Conservation (phyloP, 129 eudicot species). For the Dittrichia graveolens region DNA sequence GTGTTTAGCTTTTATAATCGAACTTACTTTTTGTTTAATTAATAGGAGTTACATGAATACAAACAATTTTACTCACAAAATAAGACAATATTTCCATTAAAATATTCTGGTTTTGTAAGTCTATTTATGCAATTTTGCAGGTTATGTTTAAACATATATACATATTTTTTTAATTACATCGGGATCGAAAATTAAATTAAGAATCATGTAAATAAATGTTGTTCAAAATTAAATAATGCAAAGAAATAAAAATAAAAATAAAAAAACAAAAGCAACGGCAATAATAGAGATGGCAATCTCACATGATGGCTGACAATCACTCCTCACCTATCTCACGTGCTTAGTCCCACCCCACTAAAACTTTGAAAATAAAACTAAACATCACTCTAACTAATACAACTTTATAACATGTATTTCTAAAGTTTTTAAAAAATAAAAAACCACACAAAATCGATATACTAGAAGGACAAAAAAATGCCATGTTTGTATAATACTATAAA, state of each 20-base stretch:
- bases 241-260: background rate
- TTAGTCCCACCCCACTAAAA: conserved; percentile 56
- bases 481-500: too few relatives aligned
- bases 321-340: conserved; percentile 77
- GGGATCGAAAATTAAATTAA: background rate
- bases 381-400: background rate
- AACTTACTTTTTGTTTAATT: too few relatives aligned
- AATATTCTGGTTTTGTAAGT: too few relatives aligned
- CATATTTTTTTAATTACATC: background rate
- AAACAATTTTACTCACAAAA: too few relatives aligned
- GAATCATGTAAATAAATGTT: background rate
- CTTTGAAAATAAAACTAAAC: conserved; percentile 13
- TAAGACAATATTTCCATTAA: too few relatives aligned
- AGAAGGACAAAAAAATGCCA: too few relatives aligned
- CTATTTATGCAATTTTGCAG: background rate
- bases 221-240: too few relatives aligned
- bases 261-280: background rate
- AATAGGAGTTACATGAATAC: too few relatives aligned
- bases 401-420: background rate
- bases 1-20: too few relatives aligned
- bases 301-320: conserved; percentile 78
- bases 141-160: conserved; percentile 1
- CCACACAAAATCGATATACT: background rate
- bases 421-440: background rate
- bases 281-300: conserved; percentile 38